Evolutionary conservation across 306 rosid genomes (phyloP), one percentile per base, ranked within the genome.

Genomic region (Lathyrus aphaca): DNA sequence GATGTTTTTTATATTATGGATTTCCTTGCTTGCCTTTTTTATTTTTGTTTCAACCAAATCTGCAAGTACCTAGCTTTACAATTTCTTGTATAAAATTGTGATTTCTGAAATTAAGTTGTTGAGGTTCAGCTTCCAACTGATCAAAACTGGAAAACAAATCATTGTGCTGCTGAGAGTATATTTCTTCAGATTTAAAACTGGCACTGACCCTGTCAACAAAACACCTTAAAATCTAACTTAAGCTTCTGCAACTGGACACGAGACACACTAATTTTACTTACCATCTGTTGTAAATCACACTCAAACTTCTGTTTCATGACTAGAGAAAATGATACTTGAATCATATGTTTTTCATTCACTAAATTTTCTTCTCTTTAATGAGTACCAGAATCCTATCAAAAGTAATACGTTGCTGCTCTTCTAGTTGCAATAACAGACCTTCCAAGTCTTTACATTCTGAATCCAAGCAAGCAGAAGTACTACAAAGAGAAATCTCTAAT

Each of bases 91-190:
- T 81, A 72, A 94, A 85, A 40, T 80, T 96, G 66, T 79, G 78
- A 71, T 84, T 82, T 79, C 79, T 76, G 64, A 87, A 86, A 74
- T 79, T 51, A 76, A 94, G 87, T 73, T 85, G 82, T 72, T 81
- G 92, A 72, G 90, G 83, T 78, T 88, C 94, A 64, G 79, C 73
- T 76, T 88, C 90, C 74, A 87, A 78, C 65, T 46, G 84, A 76
- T 88, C 84, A 49, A 88, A 81, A 74, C 71, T 84, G 43, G 86
- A 72, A 65, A 84, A 55, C 76, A 94, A 68, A 65, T 81, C 91
- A 68, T 17, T 78, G 68, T 90, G 87, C 71, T 79, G 85, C 77
- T 77, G 86, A 53, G 79, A 73, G 78, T 75, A 82, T 55, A 76
- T 61, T 77, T 81, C 97, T 81, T 85, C 97, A 56, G 80, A 83